Evolutionary conservation across 257 asterid species (phyloP).

Genomic region (Datura wrightii): DNA sequence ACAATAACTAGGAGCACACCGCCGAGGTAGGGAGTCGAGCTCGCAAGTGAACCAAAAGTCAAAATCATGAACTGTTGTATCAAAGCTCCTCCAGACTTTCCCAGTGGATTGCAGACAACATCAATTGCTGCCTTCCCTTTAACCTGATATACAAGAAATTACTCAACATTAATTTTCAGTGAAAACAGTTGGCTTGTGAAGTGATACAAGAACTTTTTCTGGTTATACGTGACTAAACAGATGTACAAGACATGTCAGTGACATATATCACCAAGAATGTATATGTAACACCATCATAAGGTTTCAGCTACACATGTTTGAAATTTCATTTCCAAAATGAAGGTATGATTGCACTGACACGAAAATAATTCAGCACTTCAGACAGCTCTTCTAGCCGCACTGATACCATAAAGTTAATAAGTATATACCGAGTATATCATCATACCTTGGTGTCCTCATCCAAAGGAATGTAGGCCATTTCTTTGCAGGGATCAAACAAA

Average conservation of each 20-base stretch:
- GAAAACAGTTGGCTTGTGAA: background rate
- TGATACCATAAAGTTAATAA: background rate
- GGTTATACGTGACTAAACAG: background rate
- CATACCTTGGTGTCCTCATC: conserved; percentile 98
- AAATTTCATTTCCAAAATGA: background rate
- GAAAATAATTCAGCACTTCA: background rate
- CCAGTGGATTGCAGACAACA: conserved; percentile 94
- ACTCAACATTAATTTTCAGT: background rate
- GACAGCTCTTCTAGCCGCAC: background rate
- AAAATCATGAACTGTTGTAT: conserved; percentile 97
- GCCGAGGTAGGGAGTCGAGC: conserved; percentile 95
- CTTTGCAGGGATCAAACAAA: conserved; percentile 98
- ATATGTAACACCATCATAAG: background rate
- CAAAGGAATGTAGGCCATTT: conserved; percentile 98
- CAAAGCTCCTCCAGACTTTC: conserved; percentile 96
- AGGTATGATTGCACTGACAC: background rate
- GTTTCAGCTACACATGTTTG: background rate
- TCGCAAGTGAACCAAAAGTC: conserved; percentile 91
- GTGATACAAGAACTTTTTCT: background rate
- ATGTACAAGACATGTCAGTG: background rate
- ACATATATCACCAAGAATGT: background rate
- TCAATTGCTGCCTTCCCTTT: conserved; percentile 99
- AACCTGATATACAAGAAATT: conserved; percentile 52
- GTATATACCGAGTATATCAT: conserved; percentile 6
- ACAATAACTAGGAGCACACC: conserved; percentile 85